Evolutionary conservation across 2,329 filamentous ascomycete species (phyloP), one percentile per base, ranked within the genome.

Genomic region (Sporothrix brasiliensis): DNA sequence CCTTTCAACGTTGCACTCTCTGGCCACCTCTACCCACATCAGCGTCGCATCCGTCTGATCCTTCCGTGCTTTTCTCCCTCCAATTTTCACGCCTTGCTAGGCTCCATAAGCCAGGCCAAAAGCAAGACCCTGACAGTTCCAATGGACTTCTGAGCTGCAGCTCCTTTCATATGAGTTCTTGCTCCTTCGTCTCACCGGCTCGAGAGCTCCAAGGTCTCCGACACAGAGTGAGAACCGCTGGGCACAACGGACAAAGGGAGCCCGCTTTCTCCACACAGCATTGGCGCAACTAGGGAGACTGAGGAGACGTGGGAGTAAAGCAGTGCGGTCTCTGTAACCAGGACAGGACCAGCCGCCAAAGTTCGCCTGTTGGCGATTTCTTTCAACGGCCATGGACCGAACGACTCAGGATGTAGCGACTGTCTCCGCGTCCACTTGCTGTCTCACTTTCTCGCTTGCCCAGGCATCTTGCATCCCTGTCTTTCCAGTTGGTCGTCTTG

Each of bases 21-120:
- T 60, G 30, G 13, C 19, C 53, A 30, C n/a, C 58, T 61, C 39
- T 34, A 24, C n/a, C n/a, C 58, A 63, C 58, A 47, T n/a, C 58
- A 63, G 58, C 39, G 58, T 63, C 47, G 58, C 58, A 63, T 63
- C 58, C 58, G 58, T 63, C 58, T 44, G 56, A 63, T 63, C 58
- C 58, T 63, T 63, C 58, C 58, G 41, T 44, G 41, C 39, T 19
- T 19, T 34, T 44, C 21, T 47, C 58, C 39, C 21, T 27, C 39
- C 39, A 47, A 7, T 63, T 63, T 47, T 60, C 56, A 21, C 58
- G 58, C 58, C 58, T 63, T 63, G 58, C 58, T 39, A 63, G 58
- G 58, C 39, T 39, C 13, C n/a, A 24, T 11, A 44, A n/a, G 34
- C 58, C 58, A 44, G 58, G 58, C 58, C 58, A 13, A 44, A 44